phyloP scores from a whole-genome alignment of 2,329 filamentous ascomycete genomes.

The Fusarium tjaetaba region DNA sequence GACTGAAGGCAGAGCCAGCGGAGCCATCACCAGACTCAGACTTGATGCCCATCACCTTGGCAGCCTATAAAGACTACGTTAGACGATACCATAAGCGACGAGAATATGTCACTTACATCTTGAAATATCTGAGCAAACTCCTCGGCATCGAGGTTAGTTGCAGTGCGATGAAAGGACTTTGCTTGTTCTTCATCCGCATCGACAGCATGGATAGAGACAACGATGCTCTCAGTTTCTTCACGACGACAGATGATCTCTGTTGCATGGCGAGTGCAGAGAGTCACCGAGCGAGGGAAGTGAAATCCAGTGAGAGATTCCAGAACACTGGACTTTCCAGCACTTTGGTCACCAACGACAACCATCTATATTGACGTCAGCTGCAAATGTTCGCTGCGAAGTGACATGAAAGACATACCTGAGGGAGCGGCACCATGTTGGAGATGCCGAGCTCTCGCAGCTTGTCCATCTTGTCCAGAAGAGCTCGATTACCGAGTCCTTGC shows the following conservation, averaged over 20 bases:
- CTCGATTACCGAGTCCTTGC: constrained; percentile 35
- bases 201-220: constrained; percentile 52
- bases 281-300: constrained; percentile 56
- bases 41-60: constrained; percentile 57
- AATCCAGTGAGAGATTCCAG: constrained; percentile 71
- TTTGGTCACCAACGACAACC: constrained; percentile 85
- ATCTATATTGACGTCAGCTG: constrained; percentile 62
- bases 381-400: rapidly evolving
- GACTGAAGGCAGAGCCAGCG: constrained; percentile 53
- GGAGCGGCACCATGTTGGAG: constrained; percentile 48
- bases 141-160: constrained; percentile 37
- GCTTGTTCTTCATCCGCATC: constrained; percentile 24
- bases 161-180: constrained; percentile 43
- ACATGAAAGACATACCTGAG: constrained; percentile 61
- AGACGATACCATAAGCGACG: rapidly evolving
- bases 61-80: constrained; percentile 46
- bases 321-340: constrained; percentile 86
- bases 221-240: constrained; percentile 46
- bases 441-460: constrained; percentile 54
- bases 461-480: constrained; percentile 51
- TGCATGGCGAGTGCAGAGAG: constrained; percentile 60
- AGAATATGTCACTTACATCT: constrained; percentile 44
- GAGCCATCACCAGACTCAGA: constrained; percentile 12
- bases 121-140: constrained; percentile 52
- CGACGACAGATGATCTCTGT: constrained; percentile 59